Evolutionary conservation across 306 rosid species (phyloP), one percentile per base, ranked within the genome.

Genomic region (Corylus americana): DNA sequence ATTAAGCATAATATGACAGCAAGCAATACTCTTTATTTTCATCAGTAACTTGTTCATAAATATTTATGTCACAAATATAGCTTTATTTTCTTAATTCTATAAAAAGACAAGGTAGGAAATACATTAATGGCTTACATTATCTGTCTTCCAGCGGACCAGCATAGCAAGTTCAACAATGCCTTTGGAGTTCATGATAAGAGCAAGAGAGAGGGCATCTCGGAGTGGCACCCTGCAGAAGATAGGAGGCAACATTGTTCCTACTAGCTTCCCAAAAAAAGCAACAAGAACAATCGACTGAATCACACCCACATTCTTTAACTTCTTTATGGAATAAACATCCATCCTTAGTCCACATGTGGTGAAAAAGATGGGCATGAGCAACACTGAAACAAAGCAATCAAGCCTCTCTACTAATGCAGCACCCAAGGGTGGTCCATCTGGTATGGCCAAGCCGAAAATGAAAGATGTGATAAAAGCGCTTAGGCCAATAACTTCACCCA

Each of bases 381-480:
- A 69, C 3, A 55, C 82, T 2, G 94, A 89, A 78, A 85, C 87
- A 74, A 89, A 79, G 75, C 85, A 80, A 35, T 92, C 97, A 1
- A 87, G 76, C 78, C 86, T 88, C 50, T 90, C 87, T 14, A 79
- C 86, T 17, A 92, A 12, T 50, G 94, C 86, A 10, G 91, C 89
- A 71, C 97, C 97, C 37, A 92, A 88, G 10, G 92, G 92, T 0
- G 89, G 90, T 5, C 94, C 94, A 48, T 88, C 89, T 10, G 97
- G 94, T 49, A 90, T 88, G 72, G 87, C 87, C 69, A 92, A 59
- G 29, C 97, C 97, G 7, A 92, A 72, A 53, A 88, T 3, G 74
- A 92, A 75, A 42, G 92, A 85, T n/a, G 80, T 84, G 25, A 80
- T 0, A 16, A 66, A 4, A 48, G 89, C 84, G 53, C 51, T 74